Conservation (phyloP, 768 basidiomycete species). For the Termitomyces sp. region DNA sequence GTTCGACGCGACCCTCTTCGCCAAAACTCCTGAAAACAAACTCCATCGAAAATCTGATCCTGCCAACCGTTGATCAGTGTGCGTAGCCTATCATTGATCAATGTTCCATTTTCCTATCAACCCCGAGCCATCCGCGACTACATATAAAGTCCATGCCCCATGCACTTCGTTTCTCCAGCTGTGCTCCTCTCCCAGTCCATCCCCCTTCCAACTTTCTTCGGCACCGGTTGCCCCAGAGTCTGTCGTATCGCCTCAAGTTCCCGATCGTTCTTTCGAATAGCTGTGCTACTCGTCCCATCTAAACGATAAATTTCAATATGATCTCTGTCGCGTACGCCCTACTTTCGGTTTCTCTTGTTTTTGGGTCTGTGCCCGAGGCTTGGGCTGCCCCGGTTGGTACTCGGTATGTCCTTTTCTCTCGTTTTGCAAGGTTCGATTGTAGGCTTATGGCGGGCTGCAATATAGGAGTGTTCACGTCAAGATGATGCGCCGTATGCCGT, state of each 20-base stretch:
- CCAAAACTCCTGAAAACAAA: background rate
- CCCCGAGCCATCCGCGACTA: background rate
- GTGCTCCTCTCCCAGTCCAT: constrained; percentile 13
- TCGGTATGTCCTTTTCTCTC: constrained; percentile 1
- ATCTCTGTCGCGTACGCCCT: constrained; percentile 14
- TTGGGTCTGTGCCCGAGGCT: constrained; percentile 5
- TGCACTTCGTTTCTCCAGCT: constrained; percentile 9
- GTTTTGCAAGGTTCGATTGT: background rate
- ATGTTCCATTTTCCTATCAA: constrained; percentile 2
- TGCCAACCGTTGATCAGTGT: background rate
- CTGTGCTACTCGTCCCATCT: constrained; percentile 4
- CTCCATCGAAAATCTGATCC: background rate
- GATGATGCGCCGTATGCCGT: constrained; percentile 8
- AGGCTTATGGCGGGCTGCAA: background rate
- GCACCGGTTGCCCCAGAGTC: constrained; percentile 19
- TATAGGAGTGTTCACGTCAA: constrained; percentile 2
- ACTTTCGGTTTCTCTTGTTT: constrained; percentile 8
- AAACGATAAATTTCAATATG: background rate
- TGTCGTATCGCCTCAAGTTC: background rate
- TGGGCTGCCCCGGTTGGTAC: constrained; percentile 13
- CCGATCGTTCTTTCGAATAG: constrained; percentile 6
- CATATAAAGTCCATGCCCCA: constrained; percentile 4
- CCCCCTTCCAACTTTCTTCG: constrained; percentile 12
- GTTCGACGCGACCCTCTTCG: background rate
- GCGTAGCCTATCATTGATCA: background rate